Base-by-base conservation (phyloP, 2,329 filamentous ascomycete genomes). In the Scortechinia acanthostroma region DNA sequence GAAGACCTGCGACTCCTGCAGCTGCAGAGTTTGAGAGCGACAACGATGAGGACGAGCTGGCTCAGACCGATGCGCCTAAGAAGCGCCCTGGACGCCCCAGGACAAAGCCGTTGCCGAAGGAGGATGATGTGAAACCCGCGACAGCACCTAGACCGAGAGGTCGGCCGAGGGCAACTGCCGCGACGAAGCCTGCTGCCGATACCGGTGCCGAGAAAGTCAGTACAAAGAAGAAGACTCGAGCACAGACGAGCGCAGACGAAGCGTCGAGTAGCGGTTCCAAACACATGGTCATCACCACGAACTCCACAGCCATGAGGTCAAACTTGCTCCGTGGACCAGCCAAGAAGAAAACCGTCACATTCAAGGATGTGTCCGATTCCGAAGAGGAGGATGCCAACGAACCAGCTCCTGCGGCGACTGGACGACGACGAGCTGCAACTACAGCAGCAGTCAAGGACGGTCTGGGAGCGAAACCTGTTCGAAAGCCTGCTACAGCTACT, bases 331-430 rank as follows among this genome's bases (percentile, higher is more conserved):
- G 17, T 6, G 35, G 35, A 13, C 35, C 35, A 15, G 35, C 35
- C 13, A 40, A 40, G 35, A 40, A 40, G 35, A 40, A 40, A 19
- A 40, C 35, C 10, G 35, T 40, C 17, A 40, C 35, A 6, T 40
- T 40, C 35, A 13, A 40, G 35, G 35, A 40, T 19, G 17, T 40
- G 17, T 40, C 17, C 6, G 35, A 40, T 19, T 40, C 35, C 14
- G 35, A 40, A 19, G 10, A 10, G 17, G 35, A 40, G 17, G 35
- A 40, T 6, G 25, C 10, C n/a, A 17, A 40, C 6, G 35, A 40
- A 19, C 10, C 35, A 15, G 35, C 35, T 40, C 35, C 35, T 6
- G 17, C 35, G 6, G 10, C 35, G 6, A n/a, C 25, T 10, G 25
- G 25, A 30, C 6, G 35, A 10, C 10, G 17, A 17, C 10, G 17